Evolutionary conservation across 2,329 filamentous ascomycete genomes (phyloP).

Genomic region (Hymenoscyphus infarciens): DNA sequence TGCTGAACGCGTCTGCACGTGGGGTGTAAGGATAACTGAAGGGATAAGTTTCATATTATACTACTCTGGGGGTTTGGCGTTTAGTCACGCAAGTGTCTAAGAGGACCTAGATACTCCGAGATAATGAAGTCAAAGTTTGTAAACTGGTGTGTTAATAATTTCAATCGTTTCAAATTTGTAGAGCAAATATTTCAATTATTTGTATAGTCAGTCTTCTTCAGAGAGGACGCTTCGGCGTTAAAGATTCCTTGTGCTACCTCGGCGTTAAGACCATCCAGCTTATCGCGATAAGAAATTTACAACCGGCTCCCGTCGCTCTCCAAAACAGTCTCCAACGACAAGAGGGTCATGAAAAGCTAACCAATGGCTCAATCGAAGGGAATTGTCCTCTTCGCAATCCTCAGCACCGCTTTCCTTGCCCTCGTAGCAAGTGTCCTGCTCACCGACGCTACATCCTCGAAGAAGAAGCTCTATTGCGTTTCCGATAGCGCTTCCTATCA

Average conservation of each 20-base stretch:
- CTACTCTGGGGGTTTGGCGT: no score
- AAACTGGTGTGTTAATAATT: no score
- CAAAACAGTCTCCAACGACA: neutral
- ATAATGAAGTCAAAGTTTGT: no score
- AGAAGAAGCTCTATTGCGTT: conserved; percentile 28
- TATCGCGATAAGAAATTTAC: conserved; percentile 3
- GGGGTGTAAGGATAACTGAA: no score
- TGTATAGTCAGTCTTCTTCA: no score
- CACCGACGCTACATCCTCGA: conserved; percentile 5
- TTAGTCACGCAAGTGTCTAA: no score
- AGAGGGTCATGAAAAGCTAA: neutral
- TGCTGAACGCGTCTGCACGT: no score
- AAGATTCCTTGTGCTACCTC: neutral
- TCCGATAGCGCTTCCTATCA: conserved; percentile 37
- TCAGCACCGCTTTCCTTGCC: conserved; percentile 9
- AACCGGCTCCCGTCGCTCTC: no score
- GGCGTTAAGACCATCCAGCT: neutral
- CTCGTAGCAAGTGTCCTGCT: conserved; percentile 14
- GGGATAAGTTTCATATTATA: no score
- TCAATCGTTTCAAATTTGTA: no score
- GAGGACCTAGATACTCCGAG: no score
- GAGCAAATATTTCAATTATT: no score
- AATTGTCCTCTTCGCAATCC: neutral
- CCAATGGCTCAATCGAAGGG: neutral
- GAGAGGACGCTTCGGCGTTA: neutral